Base-by-base conservation (phyloP, 2,329 filamentous ascomycete species). In the Leptographium wingfieldii region DNA sequence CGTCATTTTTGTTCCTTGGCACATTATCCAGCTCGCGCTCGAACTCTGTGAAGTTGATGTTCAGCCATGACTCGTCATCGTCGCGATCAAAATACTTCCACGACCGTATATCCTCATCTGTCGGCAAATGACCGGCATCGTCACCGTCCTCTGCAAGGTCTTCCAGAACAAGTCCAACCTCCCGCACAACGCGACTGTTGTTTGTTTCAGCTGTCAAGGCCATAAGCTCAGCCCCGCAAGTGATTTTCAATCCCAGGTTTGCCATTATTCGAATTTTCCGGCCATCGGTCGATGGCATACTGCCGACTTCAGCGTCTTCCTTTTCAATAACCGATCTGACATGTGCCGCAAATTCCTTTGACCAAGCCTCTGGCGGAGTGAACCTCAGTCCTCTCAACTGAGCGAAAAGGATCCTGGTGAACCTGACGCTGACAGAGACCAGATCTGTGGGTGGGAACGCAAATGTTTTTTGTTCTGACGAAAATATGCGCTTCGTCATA, bases 211-310 rank as follows among this genome's bases (percentile, higher is more conserved):
- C 80, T 65, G 88, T 83, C 11, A 76, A 75, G 0, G 90, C 74
- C 56, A 97, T 78, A 80, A 97, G 94, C 72, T 99, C 92, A 67
- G 96, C 91, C 0, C 92, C 94, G 66, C 87, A 91, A 0, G 90
- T 82, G 11, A 97, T 73, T 69, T 97, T 97, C 86, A 96, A 92
- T 12, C 92, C 92, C 49, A 88, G 75, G 60, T 92, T 87, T 1
- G 80, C 64, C n/a, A 75, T 73, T 66, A 69, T 73, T 60, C 69
- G 65, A 3, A 58, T 67, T 49, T 67, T 72, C 58, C 66, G 67
- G 5, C 60, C 56, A 7, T 31, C 53, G 2, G 2, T 14, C 5
- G 25, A 12, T 5, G 48, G 11, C 22, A 12, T 27, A 10, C 25
- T 51, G 22, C 22, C 25, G 22, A 5, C 49, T 31, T n/a, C 1